phyloP scores from a whole-genome alignment of 129 eudicot species.

The Solidago caesia region DNA sequence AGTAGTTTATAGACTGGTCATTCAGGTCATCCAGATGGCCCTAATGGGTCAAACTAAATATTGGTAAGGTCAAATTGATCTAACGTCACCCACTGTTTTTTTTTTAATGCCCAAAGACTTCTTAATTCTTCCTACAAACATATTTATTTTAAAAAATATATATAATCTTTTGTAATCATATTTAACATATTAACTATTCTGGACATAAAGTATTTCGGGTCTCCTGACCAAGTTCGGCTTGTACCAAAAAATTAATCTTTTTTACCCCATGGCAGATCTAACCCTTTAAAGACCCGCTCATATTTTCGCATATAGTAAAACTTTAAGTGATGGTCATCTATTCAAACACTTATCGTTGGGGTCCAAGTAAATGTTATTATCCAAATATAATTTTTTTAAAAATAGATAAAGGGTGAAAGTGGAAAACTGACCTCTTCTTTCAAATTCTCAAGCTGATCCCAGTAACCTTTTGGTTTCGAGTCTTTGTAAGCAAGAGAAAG shows the following conservation, averaged over 20 bases:
- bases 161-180: too few relatives aligned
- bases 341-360: constrained; percentile 2
- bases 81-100: too few relatives aligned
- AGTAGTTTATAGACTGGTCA: neutral
- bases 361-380: neutral
- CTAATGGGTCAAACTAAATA: neutral
- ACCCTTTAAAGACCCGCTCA: neutral
- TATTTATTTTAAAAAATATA: too few relatives aligned
- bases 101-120: too few relatives aligned
- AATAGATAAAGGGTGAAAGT: neutral
- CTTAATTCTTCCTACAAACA: too few relatives aligned
- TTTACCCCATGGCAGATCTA: neutral
- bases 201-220: neutral
- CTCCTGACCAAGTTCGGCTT: neutral
- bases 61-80: too few relatives aligned
- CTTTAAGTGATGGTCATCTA: neutral
- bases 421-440: constrained; percentile 71
- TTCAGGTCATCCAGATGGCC: neutral
- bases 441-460: constrained; percentile 92
- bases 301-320: neutral
- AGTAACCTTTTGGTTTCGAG: constrained; percentile 92
- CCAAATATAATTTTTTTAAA: neutral
- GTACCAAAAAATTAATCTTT: neutral
- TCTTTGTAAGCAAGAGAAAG: constrained; percentile 93
- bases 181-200: too few relatives aligned